These are phyloP conservation scores for Colletotrichum sp. DNA, from an alignment of 2,329 filamentous ascomycete species.

Conservation along the genomic window DNA sequence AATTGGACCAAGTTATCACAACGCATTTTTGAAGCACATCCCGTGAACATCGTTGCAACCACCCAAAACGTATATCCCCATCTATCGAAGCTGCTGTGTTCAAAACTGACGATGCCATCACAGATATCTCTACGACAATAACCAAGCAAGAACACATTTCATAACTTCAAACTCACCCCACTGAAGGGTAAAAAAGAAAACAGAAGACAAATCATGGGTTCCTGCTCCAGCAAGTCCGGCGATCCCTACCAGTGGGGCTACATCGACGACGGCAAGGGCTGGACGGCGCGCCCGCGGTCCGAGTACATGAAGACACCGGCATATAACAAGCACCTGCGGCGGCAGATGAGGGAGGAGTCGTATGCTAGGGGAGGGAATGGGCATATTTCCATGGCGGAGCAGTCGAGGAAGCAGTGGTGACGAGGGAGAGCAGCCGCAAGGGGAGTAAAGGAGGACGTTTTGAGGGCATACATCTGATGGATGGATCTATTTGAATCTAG, in stretches of 20 bases:
- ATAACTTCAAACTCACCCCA: too few species aligned
- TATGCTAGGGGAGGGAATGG: background rate
- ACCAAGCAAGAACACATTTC: background rate
- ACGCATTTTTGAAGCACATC: background rate
- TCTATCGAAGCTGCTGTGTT: background rate
- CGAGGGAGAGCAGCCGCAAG: background rate
- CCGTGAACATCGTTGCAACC: background rate
- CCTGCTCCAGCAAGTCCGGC: background rate
- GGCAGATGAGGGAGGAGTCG: background rate
- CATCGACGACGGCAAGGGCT: constrained; percentile 18
- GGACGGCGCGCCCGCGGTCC: constrained; percentile 15
- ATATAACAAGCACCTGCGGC: constrained; percentile 2
- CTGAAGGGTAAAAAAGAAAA: too few species aligned
- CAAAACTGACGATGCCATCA: background rate
- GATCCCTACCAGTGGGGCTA: constrained; percentile 13
- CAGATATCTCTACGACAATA: background rate
- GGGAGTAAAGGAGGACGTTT: background rate
- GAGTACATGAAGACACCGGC: constrained; percentile 18
- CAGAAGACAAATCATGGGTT: background rate
- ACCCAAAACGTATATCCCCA: rapidly evolving
- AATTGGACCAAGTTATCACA: background rate
- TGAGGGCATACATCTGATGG: rapidly evolving
- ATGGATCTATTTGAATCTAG: background rate
- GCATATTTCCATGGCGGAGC: background rate
- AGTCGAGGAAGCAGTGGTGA: background rate